These are phyloP conservation scores for Astrephomene gubernaculifera DNA, from an alignment of 139 green algal genomes.

Conservation along the genomic window DNA sequence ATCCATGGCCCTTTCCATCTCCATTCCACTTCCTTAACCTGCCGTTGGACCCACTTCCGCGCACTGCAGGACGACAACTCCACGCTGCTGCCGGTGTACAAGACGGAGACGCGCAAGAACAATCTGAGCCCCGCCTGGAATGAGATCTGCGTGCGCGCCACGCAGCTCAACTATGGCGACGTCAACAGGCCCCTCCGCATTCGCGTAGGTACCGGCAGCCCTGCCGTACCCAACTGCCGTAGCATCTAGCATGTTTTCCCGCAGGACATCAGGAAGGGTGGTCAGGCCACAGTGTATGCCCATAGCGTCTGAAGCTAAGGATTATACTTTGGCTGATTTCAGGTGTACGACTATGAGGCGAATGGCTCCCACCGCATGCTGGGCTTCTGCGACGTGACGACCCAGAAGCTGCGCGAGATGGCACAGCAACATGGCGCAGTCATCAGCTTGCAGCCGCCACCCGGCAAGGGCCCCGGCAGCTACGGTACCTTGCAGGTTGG, in stretches of 20 bases:
- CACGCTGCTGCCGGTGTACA: slow-evolving; percentile 54
- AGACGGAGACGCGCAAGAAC: slow-evolving; percentile 48
- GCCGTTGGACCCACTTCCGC: too few relatives aligned
- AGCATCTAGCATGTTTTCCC: too few relatives aligned
- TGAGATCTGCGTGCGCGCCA: slow-evolving; percentile 34
- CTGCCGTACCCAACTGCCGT: too few relatives aligned
- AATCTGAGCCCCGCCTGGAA: slow-evolving; percentile 60
- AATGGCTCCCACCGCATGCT: not conserved
- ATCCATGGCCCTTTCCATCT: too few relatives aligned
- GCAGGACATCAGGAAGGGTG: too few relatives aligned
- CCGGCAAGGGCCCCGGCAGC: not conserved
- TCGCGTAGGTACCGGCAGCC: too few relatives aligned
- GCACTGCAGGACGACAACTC: too few relatives aligned
- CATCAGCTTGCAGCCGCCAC: not conserved
- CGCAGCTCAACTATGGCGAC: slow-evolving; percentile 58
- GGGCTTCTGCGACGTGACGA: slow-evolving; percentile 6
- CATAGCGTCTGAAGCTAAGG: too few relatives aligned
- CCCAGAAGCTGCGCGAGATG: slow-evolving; percentile 27
- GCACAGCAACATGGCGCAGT: not conserved
- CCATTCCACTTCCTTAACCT: too few relatives aligned
- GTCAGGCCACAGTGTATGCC: too few relatives aligned
- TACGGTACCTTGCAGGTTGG: slow-evolving; percentile 20
- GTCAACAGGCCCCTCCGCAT: slow-evolving; percentile 42
- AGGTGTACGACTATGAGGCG: slow-evolving; percentile 33
- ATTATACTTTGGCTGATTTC: too few relatives aligned